These are phyloP conservation scores for Dendrobium officinale DNA, from an alignment of 106 monocot species.

Conservation along the genomic window DNA sequence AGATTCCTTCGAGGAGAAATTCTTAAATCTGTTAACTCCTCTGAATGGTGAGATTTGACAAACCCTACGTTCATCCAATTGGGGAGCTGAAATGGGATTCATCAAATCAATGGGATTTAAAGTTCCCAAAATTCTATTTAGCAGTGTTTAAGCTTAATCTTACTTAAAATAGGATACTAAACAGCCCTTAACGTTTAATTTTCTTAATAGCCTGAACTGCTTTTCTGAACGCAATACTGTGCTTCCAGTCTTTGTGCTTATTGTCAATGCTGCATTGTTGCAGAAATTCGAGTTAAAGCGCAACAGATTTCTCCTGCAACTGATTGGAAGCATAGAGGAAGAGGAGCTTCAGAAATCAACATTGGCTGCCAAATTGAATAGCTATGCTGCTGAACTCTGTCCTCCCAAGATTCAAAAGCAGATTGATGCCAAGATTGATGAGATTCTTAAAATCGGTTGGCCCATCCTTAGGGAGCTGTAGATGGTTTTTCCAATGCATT, in stretches of 20 bases:
- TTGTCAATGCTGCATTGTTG: background rate
- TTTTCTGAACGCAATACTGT: background rate
- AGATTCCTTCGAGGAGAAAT: too few species aligned
- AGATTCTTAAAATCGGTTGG: constrained; percentile 68
- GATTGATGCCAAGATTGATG: constrained; percentile 65
- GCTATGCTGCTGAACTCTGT: constrained; percentile 74
- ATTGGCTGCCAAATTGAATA: constrained; percentile 72
- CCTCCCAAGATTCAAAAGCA: constrained; percentile 52
- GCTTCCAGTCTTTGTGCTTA: too few species aligned
- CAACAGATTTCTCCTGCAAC: constrained; percentile 53
- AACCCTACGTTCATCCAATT: too few species aligned
- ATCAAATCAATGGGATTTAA: too few species aligned
- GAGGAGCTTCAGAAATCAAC: constrained; percentile 56
- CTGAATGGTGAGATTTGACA: too few species aligned
- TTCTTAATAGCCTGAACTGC: background rate
- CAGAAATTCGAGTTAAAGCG: constrained; percentile 96
- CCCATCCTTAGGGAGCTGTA: constrained; percentile 68
- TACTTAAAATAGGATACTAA: too few species aligned
- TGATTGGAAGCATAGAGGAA: constrained; percentile 81
- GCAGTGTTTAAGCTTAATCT: too few species aligned
- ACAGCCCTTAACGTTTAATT: background rate
- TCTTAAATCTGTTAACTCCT: too few species aligned
- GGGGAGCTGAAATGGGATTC: too few species aligned
- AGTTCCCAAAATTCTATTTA: too few species aligned
- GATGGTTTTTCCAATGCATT: background rate